Conservation (phyloP, 495 filamentous ascomycete species). For the Penicillium arizonense region DNA sequence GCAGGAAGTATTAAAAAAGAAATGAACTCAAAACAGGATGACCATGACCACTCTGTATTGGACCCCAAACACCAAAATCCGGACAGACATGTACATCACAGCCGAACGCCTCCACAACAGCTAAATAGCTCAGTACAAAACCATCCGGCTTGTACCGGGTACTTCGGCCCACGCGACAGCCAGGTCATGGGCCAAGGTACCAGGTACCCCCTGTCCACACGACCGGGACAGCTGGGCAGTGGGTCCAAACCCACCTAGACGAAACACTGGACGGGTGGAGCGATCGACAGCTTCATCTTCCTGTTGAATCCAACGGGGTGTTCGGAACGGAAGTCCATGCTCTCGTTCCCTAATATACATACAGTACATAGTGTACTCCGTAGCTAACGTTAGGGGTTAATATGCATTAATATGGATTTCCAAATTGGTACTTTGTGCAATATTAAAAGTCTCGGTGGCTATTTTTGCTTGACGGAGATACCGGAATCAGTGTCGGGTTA, state of each 20-base stretch:
- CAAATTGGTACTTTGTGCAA: neutral
- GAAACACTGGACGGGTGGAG: conserved; percentile 19
- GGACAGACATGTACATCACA: neutral
- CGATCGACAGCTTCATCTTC: conserved; percentile 13
- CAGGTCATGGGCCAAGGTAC: conserved; percentile 1
- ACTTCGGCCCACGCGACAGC: neutral
- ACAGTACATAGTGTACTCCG: no score
- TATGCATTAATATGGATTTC: no score
- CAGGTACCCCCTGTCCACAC: conserved; percentile 15
- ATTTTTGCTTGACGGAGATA: neutral
- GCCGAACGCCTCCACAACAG: neutral
- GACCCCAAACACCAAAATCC: neutral
- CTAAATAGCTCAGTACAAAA: no score
- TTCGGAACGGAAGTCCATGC: no score
- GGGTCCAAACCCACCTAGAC: conserved; percentile 18
- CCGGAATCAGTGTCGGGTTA: neutral
- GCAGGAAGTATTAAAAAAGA: no score
- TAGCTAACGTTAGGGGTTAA: no score
- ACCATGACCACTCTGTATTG: no score
- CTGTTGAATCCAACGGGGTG: no score
- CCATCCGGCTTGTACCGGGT: conserved; percentile 1
- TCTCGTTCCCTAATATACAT: no score
- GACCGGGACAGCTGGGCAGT: conserved; percentile 15
- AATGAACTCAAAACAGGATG: no score
- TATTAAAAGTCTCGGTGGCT: no score